phyloP scores from a whole-genome alignment of 768 basidiomycete species.

The Mycena kentingensis region DNA sequence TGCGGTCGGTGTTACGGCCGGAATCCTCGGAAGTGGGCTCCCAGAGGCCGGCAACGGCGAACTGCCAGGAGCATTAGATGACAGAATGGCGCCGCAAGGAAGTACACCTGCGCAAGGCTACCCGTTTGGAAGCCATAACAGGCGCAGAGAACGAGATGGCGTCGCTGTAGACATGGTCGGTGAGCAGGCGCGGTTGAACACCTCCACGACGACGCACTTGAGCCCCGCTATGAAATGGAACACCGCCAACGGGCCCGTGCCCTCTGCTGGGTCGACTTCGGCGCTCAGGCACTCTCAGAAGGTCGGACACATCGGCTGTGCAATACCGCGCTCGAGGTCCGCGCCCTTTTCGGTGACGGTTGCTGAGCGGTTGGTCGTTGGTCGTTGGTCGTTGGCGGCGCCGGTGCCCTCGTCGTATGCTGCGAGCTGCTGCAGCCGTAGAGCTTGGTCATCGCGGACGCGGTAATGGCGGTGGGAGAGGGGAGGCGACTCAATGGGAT shows the following conservation, averaged over 20 bases:
- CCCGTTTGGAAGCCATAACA: conserved; percentile 90
- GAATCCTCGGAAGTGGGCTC: conserved; percentile 43
- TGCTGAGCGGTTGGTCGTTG: too few relatives aligned
- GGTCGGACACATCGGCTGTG: conserved; percentile 19
- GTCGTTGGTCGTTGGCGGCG: not conserved
- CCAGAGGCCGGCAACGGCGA: conserved; percentile 84
- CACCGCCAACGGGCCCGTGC: conserved; percentile 56
- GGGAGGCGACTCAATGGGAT: too few relatives aligned
- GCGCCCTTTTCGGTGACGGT: not conserved
- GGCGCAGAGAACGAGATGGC: conserved; percentile 73
- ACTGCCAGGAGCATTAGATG: conserved; percentile 50
- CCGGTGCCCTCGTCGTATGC: not conserved
- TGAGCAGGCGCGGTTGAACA: not conserved
- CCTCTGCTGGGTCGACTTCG: conserved; percentile 55
- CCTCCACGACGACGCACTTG: conserved; percentile 50
- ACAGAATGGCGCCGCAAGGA: not conserved
- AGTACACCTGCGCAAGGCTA: conserved; percentile 64
- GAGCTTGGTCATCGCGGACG: too few relatives aligned
- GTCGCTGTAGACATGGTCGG: conserved; percentile 45
- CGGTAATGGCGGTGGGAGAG: too few relatives aligned
- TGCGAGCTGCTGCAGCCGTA: too few relatives aligned
- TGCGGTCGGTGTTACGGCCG: conserved; percentile 59
- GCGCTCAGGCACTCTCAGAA: conserved; percentile 41
- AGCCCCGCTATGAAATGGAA: conserved; percentile 83
- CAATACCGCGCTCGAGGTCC: not conserved